Base-by-base conservation (phyloP, 441 rosid species). In the Adansonia grandidieri region DNA sequence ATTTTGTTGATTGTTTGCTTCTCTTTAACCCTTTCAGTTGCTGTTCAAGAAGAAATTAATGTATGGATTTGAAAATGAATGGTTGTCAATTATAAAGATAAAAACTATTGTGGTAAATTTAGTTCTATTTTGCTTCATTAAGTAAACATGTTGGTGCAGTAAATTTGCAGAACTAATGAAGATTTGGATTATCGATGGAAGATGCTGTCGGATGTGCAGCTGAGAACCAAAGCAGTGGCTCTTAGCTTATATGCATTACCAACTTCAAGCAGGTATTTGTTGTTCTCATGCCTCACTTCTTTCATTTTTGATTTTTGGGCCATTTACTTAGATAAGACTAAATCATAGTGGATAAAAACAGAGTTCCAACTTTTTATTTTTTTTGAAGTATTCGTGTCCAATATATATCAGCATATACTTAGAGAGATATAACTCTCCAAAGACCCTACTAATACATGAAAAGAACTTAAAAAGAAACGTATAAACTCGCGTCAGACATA, bases 171-270 rank as follows among this genome's bases (percentile, higher is more conserved):
- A 84, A 86, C 84, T 9, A 66, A 56, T 17, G 84, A 83, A 70
- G 89, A 89, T 79, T 17, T 85, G 77, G 86, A 80, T 42, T 82
- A 65, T 72, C 75, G 91, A 73, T 86, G 91, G 93, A 80, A 78
- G 72, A 76, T 86, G 86, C 65, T 86, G 13, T 79, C 80, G n/a
- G 90, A 86, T 60, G 73, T 83, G 57, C 79, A 78, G 84, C 75
- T 79, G 68, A 84, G 87, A 78, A 84, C 86, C 40, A 82, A 84
- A 69, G 63, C 77, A 56, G 78, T 86, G 70, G 91, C 86, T 40
- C 20, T 73, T 75, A 66, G 73, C 57, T 83, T 88, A 8, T 84
- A 82, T 71, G 13, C 83, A 37, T 32, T 73, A 48, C 82, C 85
- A 24, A 76, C 86, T 67, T 48, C 80, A 68, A 77, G 76, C 77